Percentiles rank a stretch among this genome's conserved stretches.
Conservation (phyloP, 169 alveolate genomes). For the Babesia bigemina region DNA sequence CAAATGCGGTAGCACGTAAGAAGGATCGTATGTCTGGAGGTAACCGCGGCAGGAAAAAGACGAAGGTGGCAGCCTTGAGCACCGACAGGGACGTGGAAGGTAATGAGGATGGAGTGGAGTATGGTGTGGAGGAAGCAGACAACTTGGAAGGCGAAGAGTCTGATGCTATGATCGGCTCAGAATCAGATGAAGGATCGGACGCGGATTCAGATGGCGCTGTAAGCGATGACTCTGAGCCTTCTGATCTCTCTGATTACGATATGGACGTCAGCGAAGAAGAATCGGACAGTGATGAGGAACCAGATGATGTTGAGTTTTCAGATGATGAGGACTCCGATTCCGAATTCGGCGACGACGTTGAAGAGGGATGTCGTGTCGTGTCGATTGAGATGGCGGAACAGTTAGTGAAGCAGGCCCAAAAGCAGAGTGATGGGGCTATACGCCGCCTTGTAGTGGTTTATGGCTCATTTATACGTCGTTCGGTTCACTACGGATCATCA, state of each 20-base stretch:
- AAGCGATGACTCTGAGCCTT: constrained; percentile 20
- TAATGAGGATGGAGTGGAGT: not conserved
- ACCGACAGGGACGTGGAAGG: constrained; percentile 13
- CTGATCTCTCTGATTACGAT: constrained; percentile 39
- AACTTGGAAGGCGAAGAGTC: not conserved
- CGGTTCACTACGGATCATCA: not conserved
- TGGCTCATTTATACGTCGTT: constrained; percentile 33
- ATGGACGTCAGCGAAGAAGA: constrained; percentile 37
- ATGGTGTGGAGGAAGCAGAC: not conserved
- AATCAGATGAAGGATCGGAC: not conserved
- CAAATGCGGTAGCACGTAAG: too few species aligned
- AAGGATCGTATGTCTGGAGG: too few species aligned
- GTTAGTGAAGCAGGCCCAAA: constrained; percentile 25
- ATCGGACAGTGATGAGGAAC: constrained; percentile 18
- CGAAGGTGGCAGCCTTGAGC: not conserved
- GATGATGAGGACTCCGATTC: constrained; percentile 24
- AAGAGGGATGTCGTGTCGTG: constrained; percentile 9
- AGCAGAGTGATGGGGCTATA: constrained; percentile 4
- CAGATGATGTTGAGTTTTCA: constrained; percentile 21
- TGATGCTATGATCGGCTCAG: too few species aligned
- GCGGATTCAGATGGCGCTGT: not conserved
- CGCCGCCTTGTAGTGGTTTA: constrained; percentile 25
- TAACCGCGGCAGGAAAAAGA: not conserved
- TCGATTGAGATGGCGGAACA: constrained; percentile 21
- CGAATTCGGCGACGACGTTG: constrained; percentile 39